A percentile compares a stretch with the other conserved stretches of the same genome.
These are phyloP conservation scores for Neurospora sp. DNA, from an alignment of 495 filamentous ascomycete species.

Conservation along the genomic window DNA sequence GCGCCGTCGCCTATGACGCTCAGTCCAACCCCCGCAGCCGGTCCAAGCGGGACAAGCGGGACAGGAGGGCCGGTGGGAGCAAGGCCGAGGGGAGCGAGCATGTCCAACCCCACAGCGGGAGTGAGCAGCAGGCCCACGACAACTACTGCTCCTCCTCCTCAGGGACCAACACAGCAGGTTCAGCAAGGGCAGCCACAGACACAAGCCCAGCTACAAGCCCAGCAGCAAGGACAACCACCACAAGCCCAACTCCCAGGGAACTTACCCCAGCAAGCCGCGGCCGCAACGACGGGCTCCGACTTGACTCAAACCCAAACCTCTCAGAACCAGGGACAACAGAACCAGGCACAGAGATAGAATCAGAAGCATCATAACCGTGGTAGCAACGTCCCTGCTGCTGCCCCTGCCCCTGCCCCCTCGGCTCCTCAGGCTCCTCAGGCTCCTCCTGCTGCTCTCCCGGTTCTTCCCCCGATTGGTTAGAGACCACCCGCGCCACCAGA, in stretches of 20 bases:
- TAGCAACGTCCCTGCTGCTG: not conserved
- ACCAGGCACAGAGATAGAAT: not conserved
- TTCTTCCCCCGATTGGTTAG: not conserved
- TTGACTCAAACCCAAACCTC: not conserved
- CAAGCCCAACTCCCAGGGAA: not conserved
- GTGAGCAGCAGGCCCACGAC: not conserved
- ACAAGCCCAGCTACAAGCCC: not conserved
- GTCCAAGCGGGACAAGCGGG: not conserved
- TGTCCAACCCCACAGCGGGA: not conserved
- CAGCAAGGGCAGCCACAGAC: not conserved
- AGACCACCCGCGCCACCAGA: not conserved
- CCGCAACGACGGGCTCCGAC: not conserved
- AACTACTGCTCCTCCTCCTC: not conserved
- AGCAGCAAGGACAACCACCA: not conserved
- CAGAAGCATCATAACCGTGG: not conserved
- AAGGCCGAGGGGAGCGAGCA: conserved; percentile 18
- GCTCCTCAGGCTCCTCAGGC: not conserved
- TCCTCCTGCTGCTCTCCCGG: not conserved
- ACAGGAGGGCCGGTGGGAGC: conserved; percentile 11
- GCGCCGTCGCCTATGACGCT: not conserved
- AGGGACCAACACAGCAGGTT: not conserved
- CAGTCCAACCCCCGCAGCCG: not conserved
- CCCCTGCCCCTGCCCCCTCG: not conserved
- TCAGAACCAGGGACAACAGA: not conserved
- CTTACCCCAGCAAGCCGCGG: not conserved